Base-by-base conservation (phyloP, 2,329 filamentous ascomycete species). In the Aspergillus nomiae region DNA sequence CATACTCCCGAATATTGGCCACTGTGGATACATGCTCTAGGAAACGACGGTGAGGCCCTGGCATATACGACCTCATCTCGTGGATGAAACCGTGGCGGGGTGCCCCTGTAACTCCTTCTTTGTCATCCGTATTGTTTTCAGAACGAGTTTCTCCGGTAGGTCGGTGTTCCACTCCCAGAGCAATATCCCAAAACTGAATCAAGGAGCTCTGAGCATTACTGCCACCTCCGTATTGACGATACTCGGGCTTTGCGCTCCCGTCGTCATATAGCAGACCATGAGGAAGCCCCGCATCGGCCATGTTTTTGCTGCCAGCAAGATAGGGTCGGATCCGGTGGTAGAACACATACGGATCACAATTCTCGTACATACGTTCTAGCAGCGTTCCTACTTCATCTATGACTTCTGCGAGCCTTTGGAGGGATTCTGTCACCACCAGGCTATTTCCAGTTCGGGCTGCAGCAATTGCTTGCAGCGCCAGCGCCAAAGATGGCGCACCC, bases 31-130 rank as follows among this genome's bases (percentile, higher is more conserved):
- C 89, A 66, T 96, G 90, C 67, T 91, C 86, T 4, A 99, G 84
- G 80, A 99, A 99, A 46, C 91, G 89, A 4, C 93, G 90, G 74
- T 99, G 95, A 0, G 91, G 87, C 0, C 93, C 94, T 0, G 95
- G 95, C 95, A 99, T 99, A 80, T 99, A 99, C 53, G 87, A 87
- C 63, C 94, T 90, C 95, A 99, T 99, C 68, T 99, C 95, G 73
- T 91, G 88, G 74, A 99, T 94, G 80, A 99, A 99, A 73, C 95
- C 96, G 80, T 97, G 88, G 46, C 86, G 84, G 6, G 88, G 84
- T 28, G 85, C 81, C 41, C 83, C 80, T 1, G 79, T 74, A 59
- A 80, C 80, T 14, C 79, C 79, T 26, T 78, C 77, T 19, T 74
- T 72, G 50, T 85, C 84, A 7, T 70, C 60, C 1, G 57, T 26